Percentiles rank a stretch among this genome's conserved stretches.
These are phyloP conservation scores for Eimeria acervulina DNA, from an alignment of 169 alveolate species.

Conservation along the genomic window DNA sequence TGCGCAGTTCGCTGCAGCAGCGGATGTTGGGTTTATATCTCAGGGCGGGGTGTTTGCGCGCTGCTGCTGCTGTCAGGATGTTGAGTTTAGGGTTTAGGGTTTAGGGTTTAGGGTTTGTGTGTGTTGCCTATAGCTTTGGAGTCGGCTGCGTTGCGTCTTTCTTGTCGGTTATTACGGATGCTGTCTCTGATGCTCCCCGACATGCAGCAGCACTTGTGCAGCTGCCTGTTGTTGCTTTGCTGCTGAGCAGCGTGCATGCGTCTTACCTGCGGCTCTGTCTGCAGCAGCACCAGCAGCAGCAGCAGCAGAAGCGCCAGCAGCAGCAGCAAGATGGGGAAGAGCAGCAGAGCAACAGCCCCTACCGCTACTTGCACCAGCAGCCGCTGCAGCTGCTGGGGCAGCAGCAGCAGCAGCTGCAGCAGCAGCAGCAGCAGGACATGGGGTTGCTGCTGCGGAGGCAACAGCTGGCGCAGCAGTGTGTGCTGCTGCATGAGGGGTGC, in stretches of 20 bases:
- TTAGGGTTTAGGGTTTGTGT: not conserved
- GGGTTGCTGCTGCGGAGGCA: slow-evolving; percentile 53
- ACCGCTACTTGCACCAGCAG: no score
- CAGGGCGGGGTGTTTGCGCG: not conserved
- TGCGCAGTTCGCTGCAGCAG: not conserved
- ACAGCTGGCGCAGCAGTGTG: slow-evolving; percentile 72
- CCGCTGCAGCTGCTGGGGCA: not conserved
- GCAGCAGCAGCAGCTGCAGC: slow-evolving; percentile 59
- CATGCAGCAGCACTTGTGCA: slow-evolving; percentile 49
- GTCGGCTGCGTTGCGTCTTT: slow-evolving; percentile 74
- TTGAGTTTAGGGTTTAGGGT: not conserved
- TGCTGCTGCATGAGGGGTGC: slow-evolving; percentile 68
- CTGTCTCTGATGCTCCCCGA: slow-evolving; percentile 70
- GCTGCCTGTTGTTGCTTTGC: slow-evolving; percentile 71
- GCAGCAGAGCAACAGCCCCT: no score
- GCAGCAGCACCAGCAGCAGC: slow-evolving; percentile 36
- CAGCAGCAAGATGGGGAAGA: not conserved
- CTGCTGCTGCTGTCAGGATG: not conserved
- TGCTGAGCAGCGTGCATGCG: slow-evolving; percentile 70
- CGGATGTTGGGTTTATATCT: not conserved
- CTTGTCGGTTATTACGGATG: slow-evolving; percentile 66
- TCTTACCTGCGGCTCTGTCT: slow-evolving; percentile 57
- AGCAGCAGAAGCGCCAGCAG: not conserved
- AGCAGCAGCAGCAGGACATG: slow-evolving; percentile 32
- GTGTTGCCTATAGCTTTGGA: slow-evolving; percentile 56